These are phyloP conservation scores for Beauveria sp. DNA, from an alignment of 2,329 filamentous ascomycete genomes.

Conservation along the genomic window DNA sequence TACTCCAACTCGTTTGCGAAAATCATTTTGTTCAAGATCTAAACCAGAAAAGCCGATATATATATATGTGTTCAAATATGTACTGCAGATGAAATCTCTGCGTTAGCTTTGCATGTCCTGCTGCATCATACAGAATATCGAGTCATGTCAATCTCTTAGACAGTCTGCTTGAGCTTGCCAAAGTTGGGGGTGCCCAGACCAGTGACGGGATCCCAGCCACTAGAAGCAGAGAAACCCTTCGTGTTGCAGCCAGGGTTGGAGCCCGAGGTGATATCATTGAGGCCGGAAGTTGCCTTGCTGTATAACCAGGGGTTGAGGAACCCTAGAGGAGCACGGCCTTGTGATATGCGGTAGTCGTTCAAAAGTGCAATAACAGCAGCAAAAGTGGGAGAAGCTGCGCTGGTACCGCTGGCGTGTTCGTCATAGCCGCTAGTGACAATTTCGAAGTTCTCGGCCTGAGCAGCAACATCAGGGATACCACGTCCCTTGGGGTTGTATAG, in stretches of 20 bases:
- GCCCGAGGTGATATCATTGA: conserved; percentile 17
- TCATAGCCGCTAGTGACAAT: background rate
- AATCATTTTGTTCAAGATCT: too few species aligned
- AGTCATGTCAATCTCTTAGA: background rate
- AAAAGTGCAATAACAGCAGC: conserved; percentile 34
- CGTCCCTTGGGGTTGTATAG: conserved; percentile 8
- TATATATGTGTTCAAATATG: background rate
- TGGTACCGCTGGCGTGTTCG: conserved; percentile 14
- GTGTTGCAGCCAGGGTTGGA: conserved; percentile 13
- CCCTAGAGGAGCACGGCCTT: conserved; percentile 29
- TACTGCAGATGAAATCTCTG: background rate
- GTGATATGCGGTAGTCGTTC: conserved; percentile 32
- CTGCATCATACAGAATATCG: too few species aligned
- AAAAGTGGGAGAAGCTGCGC: conserved; percentile 32
- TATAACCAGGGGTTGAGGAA: conserved; percentile 38
- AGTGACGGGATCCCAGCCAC: conserved; percentile 27
- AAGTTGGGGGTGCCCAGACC: conserved; percentile 14
- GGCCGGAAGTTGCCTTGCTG: conserved; percentile 14
- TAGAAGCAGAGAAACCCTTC: conserved; percentile 5
- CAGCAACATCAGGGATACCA: conserved; percentile 7
- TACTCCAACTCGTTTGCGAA: too few species aligned
- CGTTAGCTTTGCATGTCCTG: too few species aligned
- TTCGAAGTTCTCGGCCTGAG: background rate
- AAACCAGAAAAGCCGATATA: background rate
- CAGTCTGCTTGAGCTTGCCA: background rate